Evolutionary conservation across 129 eudicot species (phyloP), one percentile per base, ranked within the genome.

Genomic region (Heracleum sosnowskyi): DNA sequence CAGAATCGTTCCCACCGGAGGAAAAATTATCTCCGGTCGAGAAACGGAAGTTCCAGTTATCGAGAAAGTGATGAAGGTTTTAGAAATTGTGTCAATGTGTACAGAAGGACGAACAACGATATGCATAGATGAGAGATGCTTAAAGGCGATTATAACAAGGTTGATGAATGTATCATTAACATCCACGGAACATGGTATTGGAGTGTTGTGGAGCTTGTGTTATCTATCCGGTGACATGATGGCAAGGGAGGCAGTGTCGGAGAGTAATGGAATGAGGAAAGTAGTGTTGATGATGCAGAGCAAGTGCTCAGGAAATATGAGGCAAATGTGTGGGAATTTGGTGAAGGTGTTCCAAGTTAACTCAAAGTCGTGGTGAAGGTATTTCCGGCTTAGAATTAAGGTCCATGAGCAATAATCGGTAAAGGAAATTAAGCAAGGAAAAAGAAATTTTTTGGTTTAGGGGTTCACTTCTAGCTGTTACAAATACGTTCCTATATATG

Each of bases 241-340:
- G 70, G 91, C 96, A 0, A 86, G 81, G 63, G 90, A 84, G 34
- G 62, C 77, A 11, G 90, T 83, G 70, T 79, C 79, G 76, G 83
- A 77, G 76, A 86, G 45, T 70, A 92, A 90, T 26, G 98, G 98
- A 15, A 33, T 87, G 79, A 91, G 93, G 18, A 92, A 90, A 80
- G 89, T 87, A 77, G 83, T 88, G 85, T 34, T 92, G 83, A 93
- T 92, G 85, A 87, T 92, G 96, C 98, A 92, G 82, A 93, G 98
- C 44, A 85, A 83, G 75, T 89, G 97, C 36, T 76, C 89, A 20
- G 81, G 84, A 16, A 69, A 79, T 24, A 89, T 86, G 45, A 87
- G 89, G 82, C 91, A 87, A 64, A 93, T 93, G 98, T 89, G 97
- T 71, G 83, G 89, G 0, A 95, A 93, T 66, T 74, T 93, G 86